phyloP scores from a whole-genome alignment of 805 yeast species.

The Maudiozyma pseudohumilis region DNA sequence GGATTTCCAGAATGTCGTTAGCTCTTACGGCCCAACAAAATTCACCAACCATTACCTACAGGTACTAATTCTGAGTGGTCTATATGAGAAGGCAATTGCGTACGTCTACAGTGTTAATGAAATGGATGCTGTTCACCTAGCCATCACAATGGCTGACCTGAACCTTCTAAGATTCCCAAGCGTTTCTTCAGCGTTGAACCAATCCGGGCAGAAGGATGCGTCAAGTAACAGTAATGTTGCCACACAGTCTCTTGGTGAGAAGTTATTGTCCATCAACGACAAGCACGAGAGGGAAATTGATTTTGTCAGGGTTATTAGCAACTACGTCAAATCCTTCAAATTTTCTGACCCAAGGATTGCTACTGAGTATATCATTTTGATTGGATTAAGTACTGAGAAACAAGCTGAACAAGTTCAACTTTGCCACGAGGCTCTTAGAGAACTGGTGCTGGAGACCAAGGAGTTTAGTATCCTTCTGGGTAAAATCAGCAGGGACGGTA shows the following conservation, averaged over 20 bases:
- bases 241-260: background rate
- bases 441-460: slow-evolving; percentile 75
- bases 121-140: slow-evolving; percentile 81
- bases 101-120: slow-evolving; percentile 48
- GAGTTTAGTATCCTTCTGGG: slow-evolving; percentile 78
- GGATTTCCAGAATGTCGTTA: slow-evolving; percentile 64
- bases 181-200: slow-evolving; percentile 6
- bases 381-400: slow-evolving; percentile 43
- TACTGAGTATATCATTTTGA: slow-evolving; percentile 72
- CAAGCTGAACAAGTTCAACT: slow-evolving; percentile 40
- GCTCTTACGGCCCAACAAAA: slow-evolving; percentile 62
- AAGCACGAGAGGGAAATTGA: slow-evolving; percentile 31
- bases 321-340: slow-evolving; percentile 74
- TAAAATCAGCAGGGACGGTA: slow-evolving; percentile 68
- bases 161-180: slow-evolving; percentile 39
- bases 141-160: slow-evolving; percentile 68
- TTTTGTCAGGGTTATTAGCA: slow-evolving; percentile 60
- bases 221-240: slow-evolving; percentile 13
- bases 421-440: slow-evolving; percentile 72
- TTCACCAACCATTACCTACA: slow-evolving; percentile 70
- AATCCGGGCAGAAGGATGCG: background rate
- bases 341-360: slow-evolving; percentile 83
- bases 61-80: slow-evolving; percentile 62
- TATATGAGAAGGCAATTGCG: slow-evolving; percentile 71
- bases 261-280: slow-evolving; percentile 12